Percentiles rank a stretch among this genome's conserved stretches.
Evolutionary conservation across 1,284 basidiomycete species (phyloP).

Genomic region (Entoloma clypeatum): DNA sequence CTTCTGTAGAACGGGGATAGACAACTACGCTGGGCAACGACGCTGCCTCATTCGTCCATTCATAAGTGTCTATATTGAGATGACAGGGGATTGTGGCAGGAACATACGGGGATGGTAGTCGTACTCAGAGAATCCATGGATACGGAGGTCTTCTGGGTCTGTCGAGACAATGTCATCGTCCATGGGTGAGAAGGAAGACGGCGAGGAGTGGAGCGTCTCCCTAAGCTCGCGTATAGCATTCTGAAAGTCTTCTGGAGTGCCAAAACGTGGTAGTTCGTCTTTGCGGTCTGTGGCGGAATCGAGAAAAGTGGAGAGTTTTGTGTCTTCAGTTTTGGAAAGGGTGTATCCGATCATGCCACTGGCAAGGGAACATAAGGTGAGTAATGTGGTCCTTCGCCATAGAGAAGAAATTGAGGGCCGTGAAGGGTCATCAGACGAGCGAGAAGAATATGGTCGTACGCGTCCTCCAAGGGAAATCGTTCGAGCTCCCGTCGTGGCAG

Average conservation of each 20-base stretch:
- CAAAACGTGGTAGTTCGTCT: constrained; percentile 24
- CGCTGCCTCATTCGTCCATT: constrained; percentile 26
- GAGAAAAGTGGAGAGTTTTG: neutral
- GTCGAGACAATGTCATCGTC: constrained; percentile 44
- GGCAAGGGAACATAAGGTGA: constrained; percentile 9
- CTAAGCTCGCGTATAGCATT: constrained; percentile 47
- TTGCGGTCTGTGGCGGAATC: neutral
- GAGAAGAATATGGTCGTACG: too few relatives aligned
- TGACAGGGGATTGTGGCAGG: neutral
- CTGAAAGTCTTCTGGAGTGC: constrained; percentile 48
- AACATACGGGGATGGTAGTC: constrained; percentile 53
- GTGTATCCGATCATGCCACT: constrained; percentile 19
- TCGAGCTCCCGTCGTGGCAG: too few relatives aligned
- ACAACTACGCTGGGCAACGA: constrained; percentile 49
- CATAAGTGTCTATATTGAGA: neutral
- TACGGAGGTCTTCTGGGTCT: constrained; percentile 48
- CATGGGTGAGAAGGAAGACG: too few relatives aligned
- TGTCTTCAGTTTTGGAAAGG: constrained; percentile 8
- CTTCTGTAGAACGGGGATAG: constrained; percentile 56
- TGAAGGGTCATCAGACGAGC: too few relatives aligned
- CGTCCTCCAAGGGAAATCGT: too few relatives aligned
- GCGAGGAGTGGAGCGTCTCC: constrained; percentile 36
- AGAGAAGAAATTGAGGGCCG: too few relatives aligned
- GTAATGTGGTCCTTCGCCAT: too few relatives aligned
- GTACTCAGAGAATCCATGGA: constrained; percentile 57